A percentile compares a stretch with the other conserved stretches of the same genome.
Conservation (phyloP, 768 basidiomycete genomes). For the Mycena latifolia region DNA sequence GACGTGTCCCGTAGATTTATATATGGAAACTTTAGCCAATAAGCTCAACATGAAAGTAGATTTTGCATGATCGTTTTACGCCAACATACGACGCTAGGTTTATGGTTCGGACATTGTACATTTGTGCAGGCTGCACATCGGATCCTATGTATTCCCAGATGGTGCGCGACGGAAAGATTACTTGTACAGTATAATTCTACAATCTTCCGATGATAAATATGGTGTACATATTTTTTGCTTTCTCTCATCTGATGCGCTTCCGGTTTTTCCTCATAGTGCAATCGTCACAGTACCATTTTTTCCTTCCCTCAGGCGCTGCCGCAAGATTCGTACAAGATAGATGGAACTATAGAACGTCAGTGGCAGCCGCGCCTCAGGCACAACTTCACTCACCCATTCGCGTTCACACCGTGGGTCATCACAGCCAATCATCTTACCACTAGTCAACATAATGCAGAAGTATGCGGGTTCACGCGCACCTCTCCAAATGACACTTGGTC, state of each 20-base stretch:
- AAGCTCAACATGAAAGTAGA: conserved; percentile 74
- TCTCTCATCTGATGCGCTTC: conserved; percentile 48
- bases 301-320: conserved; percentile 65
- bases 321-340: conserved; percentile 73
- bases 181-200: neutral
- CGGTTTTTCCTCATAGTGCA: conserved; percentile 57
- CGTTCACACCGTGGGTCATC: conserved; percentile 76
- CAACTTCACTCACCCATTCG: conserved; percentile 80
- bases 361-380: conserved; percentile 2
- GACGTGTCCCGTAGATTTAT: conserved; percentile 66
- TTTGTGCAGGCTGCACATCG: too few relatives aligned
- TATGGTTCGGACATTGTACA: too few relatives aligned
- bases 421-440: conserved; percentile 85
- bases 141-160: neutral
- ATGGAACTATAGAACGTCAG: conserved; percentile 70
- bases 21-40: conserved; percentile 89
- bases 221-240: conserved; percentile 5
- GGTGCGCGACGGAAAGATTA: neutral
- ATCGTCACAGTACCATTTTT: conserved; percentile 80
- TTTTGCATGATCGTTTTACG: conserved; percentile 12
- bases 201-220: neutral
- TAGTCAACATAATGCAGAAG: conserved; percentile 30
- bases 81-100: too few relatives aligned
- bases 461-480: conserved; percentile 55
- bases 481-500: conserved; percentile 84